phyloP scores from a whole-genome alignment of 441 rosid genomes.

The Hura crepitans region DNA sequence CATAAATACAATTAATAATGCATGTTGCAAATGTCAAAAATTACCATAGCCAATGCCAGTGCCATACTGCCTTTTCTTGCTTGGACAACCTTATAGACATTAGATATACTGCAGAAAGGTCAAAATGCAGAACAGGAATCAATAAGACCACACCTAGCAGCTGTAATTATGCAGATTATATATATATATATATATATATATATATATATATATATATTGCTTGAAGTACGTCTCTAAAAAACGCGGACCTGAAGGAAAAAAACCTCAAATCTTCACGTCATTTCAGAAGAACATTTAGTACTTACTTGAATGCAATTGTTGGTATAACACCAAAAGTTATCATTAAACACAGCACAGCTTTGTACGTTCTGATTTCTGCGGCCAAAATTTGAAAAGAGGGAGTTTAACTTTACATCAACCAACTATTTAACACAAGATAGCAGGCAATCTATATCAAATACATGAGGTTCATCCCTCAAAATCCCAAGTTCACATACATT shows the following conservation, averaged over 20 bases:
- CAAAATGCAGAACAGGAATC: background rate
- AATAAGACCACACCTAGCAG: background rate
- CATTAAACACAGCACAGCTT: constrained; percentile 54
- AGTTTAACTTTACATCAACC: background rate
- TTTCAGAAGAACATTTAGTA: constrained; percentile 7
- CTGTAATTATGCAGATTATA: background rate
- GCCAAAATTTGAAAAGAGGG: constrained; percentile 13
- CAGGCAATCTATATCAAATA: too few relatives aligned
- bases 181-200: too few relatives aligned
- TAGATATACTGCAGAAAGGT: constrained; percentile 47
- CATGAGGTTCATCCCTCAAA: too few relatives aligned
- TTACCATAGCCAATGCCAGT: constrained; percentile 86
- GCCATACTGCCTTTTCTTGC: constrained; percentile 82
- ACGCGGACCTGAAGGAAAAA: background rate
- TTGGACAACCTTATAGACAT: constrained; percentile 68
- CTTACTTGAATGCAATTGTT: constrained; percentile 74
- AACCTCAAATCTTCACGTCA: background rate
- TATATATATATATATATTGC: too few relatives aligned
- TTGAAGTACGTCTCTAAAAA: too few relatives aligned
- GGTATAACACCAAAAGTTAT: constrained; percentile 69
- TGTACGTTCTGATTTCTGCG: constrained; percentile 56
- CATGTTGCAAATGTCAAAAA: constrained; percentile 4
- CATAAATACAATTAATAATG: constrained; percentile 6
- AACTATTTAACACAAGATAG: background rate
- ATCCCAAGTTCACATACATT: too few relatives aligned